Evolutionary conservation across 495 filamentous ascomycete genomes (phyloP), one percentile per base, ranked within the genome.

Genomic region (Daldinia loculata): DNA sequence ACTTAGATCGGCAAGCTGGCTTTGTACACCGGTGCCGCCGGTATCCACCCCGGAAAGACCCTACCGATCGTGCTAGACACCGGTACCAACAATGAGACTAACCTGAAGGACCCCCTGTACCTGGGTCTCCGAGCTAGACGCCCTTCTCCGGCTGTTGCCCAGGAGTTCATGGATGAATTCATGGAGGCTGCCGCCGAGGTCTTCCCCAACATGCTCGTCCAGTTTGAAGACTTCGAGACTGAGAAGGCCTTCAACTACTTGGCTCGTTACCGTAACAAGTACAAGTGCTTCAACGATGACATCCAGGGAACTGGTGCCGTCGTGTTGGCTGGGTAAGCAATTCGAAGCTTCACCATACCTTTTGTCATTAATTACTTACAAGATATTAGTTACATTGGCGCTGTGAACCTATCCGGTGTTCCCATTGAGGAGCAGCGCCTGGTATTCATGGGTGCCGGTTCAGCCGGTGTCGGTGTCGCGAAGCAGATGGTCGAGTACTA

Each of bases 211-310:
- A 96, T 99, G 84, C 89, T 99, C 60, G 92, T 99, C 67, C 95
- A 99, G 80, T 99, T 97, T 71, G 95, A 99, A 81, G 95, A 99
- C 70, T 98, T 97, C 83, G 97, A 99, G 86, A 97, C 94, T 71
- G 85, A 88, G 66, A 88, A 88, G 79, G 95, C 95, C 14, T 99
- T 99, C 88, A 92, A 93, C 62, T 93, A 95, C 55, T 86, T 99
- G 43, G 90, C 97, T 78, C 87, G 93, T 50, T 98, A 98, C 79
- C 90, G 90, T 52, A 87, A 92, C 72, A 87, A 84, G 57, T 94
- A 96, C 83, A 96, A 93, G 77, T 95, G 92, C 84, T 99, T 99
- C 88, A 99, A 99, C 76, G 95, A 99, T 76, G 95, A 99, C 75
- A 95, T 99, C 76, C 95, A 98, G 85, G 95, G 95, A 74, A 99